Percentiles rank a stretch among this genome's conserved stretches.
phyloP scores from a whole-genome alignment of 2,329 filamentous ascomycete species.

The Talaromyces piceae region DNA sequence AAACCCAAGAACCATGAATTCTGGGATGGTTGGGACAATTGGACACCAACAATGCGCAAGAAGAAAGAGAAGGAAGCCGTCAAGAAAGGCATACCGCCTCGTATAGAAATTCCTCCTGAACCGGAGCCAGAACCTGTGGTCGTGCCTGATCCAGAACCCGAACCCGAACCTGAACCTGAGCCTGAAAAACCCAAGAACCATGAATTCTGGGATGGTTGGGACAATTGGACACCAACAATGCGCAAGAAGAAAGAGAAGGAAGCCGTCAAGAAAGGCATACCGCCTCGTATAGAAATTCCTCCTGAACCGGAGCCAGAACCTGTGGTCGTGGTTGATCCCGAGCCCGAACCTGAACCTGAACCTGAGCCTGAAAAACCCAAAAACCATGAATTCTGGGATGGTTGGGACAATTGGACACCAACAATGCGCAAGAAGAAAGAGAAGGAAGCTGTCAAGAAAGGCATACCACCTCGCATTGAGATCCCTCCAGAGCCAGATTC shows the following conservation, averaged over 20 bases:
- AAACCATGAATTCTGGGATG: constrained; percentile 9
- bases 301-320: constrained; percentile 16
- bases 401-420: constrained; percentile 1
- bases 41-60: constrained; percentile 13
- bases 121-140: constrained; percentile 22
- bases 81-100: constrained; percentile 15
- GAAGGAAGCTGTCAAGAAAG: constrained; percentile 8
- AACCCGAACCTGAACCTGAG: constrained; percentile 19
- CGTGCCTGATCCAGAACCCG: constrained; percentile 20
- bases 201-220: constrained; percentile 8
- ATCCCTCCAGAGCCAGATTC: constrained; percentile 25
- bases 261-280: constrained; percentile 16
- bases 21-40: constrained; percentile 10
- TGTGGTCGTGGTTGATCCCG: too few species aligned
- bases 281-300: constrained; percentile 13
- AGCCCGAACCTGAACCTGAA: constrained; percentile 48
- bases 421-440: constrained; percentile 5
- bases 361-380: constrained; percentile 26
- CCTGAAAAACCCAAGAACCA: constrained; percentile 9
- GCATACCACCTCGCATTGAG: neutral
- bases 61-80: constrained; percentile 35
- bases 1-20: constrained; percentile 5
- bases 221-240: constrained; percentile 11
- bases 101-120: constrained; percentile 7
- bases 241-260: constrained; percentile 35